Conservation (phyloP, 768 basidiomycete species). For the Amanita phalloides region DNA sequence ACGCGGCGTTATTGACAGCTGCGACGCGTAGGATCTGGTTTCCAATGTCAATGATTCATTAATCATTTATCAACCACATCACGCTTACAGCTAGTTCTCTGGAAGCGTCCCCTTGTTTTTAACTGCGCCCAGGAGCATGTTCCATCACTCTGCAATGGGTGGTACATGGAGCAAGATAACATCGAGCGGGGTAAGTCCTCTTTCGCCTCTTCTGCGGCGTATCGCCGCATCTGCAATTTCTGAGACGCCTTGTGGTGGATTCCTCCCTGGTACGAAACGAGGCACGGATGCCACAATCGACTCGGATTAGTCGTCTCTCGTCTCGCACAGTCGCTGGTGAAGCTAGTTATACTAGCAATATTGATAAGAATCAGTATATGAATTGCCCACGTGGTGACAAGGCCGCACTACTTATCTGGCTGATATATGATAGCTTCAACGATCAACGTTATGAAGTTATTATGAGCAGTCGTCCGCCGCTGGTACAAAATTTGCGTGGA, state of each 20-base stretch:
- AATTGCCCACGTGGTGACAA: too few species aligned
- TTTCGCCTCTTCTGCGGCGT: constrained; percentile 33
- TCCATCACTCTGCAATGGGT: constrained; percentile 38
- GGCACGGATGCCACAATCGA: constrained; percentile 5
- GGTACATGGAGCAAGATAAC: constrained; percentile 38
- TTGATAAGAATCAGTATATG: too few species aligned
- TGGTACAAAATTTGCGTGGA: too few species aligned
- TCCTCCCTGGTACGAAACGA: constrained; percentile 32
- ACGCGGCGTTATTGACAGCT: constrained; percentile 37
- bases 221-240: constrained; percentile 34
- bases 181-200: constrained; percentile 41
- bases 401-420: too few species aligned
- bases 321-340: too few species aligned
- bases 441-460: too few species aligned
- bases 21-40: constrained; percentile 38
- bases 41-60: not conserved
- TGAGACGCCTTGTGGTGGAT: constrained; percentile 31
- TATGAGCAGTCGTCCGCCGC: too few species aligned
- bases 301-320: too few species aligned
- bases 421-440: too few species aligned
- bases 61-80: not conserved
- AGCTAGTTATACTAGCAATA: too few species aligned
- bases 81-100: constrained; percentile 36
- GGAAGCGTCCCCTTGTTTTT: constrained; percentile 35
- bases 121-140: constrained; percentile 36